Conservation (phyloP, 1,139 yeast genomes). For the Taiozyma onychis region DNA sequence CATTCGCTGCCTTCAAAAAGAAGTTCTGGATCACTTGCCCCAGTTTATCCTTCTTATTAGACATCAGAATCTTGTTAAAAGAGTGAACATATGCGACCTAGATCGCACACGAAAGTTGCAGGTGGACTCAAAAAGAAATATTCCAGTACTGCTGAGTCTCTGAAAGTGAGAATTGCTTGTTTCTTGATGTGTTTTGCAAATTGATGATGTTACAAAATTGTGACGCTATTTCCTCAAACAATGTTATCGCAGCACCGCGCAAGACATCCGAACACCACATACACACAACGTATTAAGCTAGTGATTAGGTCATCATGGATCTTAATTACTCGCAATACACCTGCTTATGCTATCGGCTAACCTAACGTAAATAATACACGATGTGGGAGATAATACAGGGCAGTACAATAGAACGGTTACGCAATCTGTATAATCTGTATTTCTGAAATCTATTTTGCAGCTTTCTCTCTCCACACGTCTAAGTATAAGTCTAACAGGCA, state of each 20-base stretch:
- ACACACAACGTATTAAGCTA: not conserved
- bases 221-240: not conserved
- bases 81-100: not conserved
- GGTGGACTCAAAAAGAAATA: not conserved
- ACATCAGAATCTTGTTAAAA: constrained; percentile 10
- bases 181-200: not conserved
- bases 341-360: no score
- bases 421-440: not conserved
- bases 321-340: no score
- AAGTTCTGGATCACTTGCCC: constrained; percentile 47
- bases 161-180: not conserved
- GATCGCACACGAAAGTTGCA: not conserved
- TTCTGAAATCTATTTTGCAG: not conserved
- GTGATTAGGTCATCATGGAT: no score
- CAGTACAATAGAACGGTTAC: not conserved
- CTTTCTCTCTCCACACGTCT: constrained; percentile 37
- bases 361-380: no score
- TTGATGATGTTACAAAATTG: not conserved
- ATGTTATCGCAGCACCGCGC: not conserved
- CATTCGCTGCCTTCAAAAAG: constrained; percentile 66
- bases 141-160: not conserved
- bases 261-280: constrained; percentile 6
- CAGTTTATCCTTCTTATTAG: constrained; percentile 25
- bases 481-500: constrained; percentile 76
- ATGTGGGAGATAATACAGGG: not conserved